These are phyloP conservation scores for Lagenidium giganteum DNA, from an alignment of 352 stramenopile species.

Conservation along the genomic window DNA sequence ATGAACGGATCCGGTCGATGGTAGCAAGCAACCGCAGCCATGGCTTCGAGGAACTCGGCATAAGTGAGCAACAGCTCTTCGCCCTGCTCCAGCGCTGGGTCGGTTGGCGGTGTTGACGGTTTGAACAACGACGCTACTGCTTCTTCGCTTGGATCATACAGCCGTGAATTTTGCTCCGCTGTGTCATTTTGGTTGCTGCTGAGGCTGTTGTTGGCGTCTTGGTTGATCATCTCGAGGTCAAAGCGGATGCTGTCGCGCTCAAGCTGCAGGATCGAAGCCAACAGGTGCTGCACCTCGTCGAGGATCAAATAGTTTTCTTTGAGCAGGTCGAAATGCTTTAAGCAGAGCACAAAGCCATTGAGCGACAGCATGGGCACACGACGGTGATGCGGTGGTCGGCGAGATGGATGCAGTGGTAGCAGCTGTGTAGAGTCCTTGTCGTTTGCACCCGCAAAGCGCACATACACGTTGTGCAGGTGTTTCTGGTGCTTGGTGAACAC, in stretches of 20 bases:
- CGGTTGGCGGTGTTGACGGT: background rate
- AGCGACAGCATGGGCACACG: constrained; percentile 45
- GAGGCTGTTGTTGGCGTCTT: no score
- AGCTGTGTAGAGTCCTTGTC: no score
- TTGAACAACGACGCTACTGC: background rate
- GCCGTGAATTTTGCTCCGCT: no score
- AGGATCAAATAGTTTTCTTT: constrained; percentile 55
- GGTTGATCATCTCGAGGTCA: constrained; percentile 10
- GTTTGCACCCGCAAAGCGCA: constrained; percentile 35
- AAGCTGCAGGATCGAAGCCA: constrained; percentile 53
- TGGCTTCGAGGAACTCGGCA: constrained; percentile 50
- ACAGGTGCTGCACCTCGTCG: constrained; percentile 53
- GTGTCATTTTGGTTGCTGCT: no score
- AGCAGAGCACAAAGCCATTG: constrained; percentile 35
- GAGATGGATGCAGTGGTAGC: no score
- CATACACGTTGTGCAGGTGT: constrained; percentile 35
- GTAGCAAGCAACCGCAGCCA: constrained; percentile 56
- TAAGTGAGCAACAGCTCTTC: constrained; percentile 43
- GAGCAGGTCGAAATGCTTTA: constrained; percentile 49
- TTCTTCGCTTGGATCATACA: no score
- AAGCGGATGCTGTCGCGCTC: constrained; percentile 54
- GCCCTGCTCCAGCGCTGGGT: constrained; percentile 7
- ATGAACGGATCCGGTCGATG: constrained; percentile 54
- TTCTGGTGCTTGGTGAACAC: constrained; percentile 47
- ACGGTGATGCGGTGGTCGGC: no score